phyloP scores from a whole-genome alignment of 2,329 filamentous ascomycete genomes.

The Fusarium fracticaudum region DNA sequence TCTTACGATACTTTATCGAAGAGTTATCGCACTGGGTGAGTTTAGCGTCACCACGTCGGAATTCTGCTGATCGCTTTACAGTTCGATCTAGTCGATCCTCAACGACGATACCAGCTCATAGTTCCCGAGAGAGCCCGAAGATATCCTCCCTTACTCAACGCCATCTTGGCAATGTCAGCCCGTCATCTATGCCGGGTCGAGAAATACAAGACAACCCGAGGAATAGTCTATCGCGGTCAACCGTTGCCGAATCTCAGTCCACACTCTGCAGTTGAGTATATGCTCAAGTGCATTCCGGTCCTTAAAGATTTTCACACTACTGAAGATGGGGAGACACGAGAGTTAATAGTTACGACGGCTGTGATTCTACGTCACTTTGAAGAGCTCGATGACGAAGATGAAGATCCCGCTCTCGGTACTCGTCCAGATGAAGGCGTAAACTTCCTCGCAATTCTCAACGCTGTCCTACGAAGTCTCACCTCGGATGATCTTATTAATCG shows the following conservation, averaged over 20 bases:
- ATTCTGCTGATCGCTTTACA: too few species aligned
- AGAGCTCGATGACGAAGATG: conserved; percentile 33
- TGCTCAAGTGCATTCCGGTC: conserved; percentile 29
- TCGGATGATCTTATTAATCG: conserved; percentile 23
- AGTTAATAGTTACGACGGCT: conserved; percentile 25
- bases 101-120: conserved; percentile 11
- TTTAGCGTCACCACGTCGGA: accelerated
- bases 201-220: conserved; percentile 9
- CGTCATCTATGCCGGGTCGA: conserved; percentile 17
- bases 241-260: conserved; percentile 8
- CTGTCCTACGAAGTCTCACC: conserved; percentile 27
- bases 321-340: conserved; percentile 23
- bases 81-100: conserved; percentile 27
- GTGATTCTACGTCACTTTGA: conserved; percentile 34
- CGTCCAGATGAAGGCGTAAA: conserved; percentile 11
- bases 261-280: conserved; percentile 30
- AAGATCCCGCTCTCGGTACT: neutral
- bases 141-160: conserved; percentile 26
- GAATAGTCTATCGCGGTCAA: conserved; percentile 26
- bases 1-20: conserved; percentile 34
- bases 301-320: conserved; percentile 35
- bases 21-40: conserved; percentile 32
- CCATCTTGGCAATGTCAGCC: conserved; percentile 29
- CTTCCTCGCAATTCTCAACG: conserved; percentile 29
- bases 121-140: conserved; percentile 29